Percentiles rank a stretch among this genome's conserved stretches.
phyloP scores from a whole-genome alignment of 2,329 filamentous ascomycete species.

The Cladobotryum mycophilum region DNA sequence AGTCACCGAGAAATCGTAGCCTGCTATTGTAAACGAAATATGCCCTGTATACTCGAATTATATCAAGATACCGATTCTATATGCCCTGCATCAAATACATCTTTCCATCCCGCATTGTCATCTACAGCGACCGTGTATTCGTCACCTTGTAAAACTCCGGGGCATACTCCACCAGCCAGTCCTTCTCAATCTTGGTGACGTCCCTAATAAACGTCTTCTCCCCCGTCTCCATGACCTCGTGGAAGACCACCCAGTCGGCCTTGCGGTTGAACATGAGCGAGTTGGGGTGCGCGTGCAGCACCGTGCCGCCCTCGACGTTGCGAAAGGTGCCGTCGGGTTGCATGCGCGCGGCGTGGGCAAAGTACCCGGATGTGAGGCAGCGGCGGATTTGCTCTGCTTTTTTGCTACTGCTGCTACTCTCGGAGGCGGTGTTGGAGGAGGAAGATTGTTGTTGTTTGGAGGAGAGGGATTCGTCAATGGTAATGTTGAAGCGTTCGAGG shows the following conservation, averaged over 20 bases:
- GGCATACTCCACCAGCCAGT: constrained; percentile 87
- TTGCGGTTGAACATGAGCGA: constrained; percentile 95
- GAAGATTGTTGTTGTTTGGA: too few relatives aligned
- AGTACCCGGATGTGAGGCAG: constrained; percentile 85
- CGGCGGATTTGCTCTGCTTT: constrained; percentile 69
- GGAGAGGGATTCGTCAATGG: constrained; percentile 57
- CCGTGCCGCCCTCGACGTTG: constrained; percentile 72
- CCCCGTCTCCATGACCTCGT: constrained; percentile 84
- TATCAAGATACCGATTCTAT: too few relatives aligned
- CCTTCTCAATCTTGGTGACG: constrained; percentile 86
- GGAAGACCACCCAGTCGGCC: constrained; percentile 93
- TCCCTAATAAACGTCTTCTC: constrained; percentile 87
- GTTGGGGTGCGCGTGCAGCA: constrained; percentile 82
- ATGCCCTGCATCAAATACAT: too few relatives aligned
- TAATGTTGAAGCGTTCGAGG: constrained; percentile 76
- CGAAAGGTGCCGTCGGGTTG: constrained; percentile 85
- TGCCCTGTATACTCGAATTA: too few relatives aligned
- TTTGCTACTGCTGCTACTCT: constrained; percentile 17
- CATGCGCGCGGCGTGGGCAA: constrained; percentile 90
- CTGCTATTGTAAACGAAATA: too few relatives aligned
- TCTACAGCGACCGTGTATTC: constrained; percentile 17
- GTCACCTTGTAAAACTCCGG: constrained; percentile 70
- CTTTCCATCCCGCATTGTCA: too few relatives aligned
- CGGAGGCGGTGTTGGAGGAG: constrained; percentile 20
- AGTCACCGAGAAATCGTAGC: too few relatives aligned